These are phyloP conservation scores for Herpetospermum pedunculosum DNA, from an alignment of 306 rosid species.

Conservation along the genomic window DNA sequence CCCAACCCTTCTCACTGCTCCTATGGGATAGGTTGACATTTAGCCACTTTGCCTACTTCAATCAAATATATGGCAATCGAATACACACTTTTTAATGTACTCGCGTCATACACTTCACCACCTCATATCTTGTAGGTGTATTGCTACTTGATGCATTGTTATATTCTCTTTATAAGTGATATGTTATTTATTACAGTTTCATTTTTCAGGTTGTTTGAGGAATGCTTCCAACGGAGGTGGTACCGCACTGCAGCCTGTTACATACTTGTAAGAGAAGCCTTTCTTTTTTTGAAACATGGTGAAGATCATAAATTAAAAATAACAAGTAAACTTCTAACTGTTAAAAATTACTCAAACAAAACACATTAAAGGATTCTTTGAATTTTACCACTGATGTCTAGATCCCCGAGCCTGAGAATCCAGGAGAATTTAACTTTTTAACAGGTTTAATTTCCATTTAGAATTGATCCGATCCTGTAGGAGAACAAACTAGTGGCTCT, in stretches of 20 bases:
- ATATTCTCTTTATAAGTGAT: neutral
- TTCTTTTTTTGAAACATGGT: conserved; percentile 1
- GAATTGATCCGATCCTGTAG: neutral
- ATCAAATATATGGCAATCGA: too few relatives aligned
- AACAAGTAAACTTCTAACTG: neutral
- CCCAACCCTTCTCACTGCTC: too few relatives aligned
- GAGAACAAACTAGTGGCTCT: neutral
- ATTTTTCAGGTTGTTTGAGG: conserved; percentile 79
- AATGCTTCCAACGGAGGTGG: conserved; percentile 98
- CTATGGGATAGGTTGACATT: too few relatives aligned
- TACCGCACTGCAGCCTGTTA: conserved; percentile 95
- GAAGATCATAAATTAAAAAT: conserved; percentile 5
- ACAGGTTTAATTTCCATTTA: neutral
- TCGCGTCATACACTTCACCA: neutral
- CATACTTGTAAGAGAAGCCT: conserved; percentile 65
- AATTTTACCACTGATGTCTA: neutral
- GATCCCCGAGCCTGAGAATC: neutral
- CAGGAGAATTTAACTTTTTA: neutral
- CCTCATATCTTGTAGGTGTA: neutral
- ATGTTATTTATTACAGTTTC: neutral
- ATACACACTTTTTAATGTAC: neutral
- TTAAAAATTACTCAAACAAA: neutral
- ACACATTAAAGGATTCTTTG: neutral
- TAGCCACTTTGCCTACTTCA: too few relatives aligned
- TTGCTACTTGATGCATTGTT: neutral